Evolutionary conservation across 371 early-diverging fungal genomes (phyloP).

Genomic region (Parasitella parasitica): DNA sequence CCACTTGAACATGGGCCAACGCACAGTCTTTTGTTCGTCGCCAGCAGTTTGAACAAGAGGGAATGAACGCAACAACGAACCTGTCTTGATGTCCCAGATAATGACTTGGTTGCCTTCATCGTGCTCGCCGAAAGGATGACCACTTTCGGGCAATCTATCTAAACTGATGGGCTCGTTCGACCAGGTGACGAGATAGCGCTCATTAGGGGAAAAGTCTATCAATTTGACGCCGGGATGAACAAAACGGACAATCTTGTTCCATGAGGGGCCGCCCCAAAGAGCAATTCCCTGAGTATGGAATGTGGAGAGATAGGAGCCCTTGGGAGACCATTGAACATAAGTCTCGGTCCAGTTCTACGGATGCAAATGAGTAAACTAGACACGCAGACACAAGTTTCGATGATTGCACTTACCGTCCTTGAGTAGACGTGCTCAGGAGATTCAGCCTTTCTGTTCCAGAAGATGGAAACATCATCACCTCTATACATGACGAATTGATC

Average conservation of each 20-base stretch:
- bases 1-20: conserved; percentile 98
- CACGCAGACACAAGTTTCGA: neutral
- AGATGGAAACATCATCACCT: conserved; percentile 80
- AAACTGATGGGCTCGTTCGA: conserved; percentile 82
- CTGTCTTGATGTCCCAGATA: conserved; percentile 92
- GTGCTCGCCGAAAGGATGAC: conserved; percentile 71
- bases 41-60: conserved; percentile 52
- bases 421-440: conserved; percentile 76
- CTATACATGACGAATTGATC: conserved; percentile 92
- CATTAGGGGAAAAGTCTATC: conserved; percentile 93
- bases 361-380: neutral
- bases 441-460: conserved; percentile 90
- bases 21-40: conserved; percentile 62
- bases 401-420: conserved; percentile 52
- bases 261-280: conserved; percentile 96
- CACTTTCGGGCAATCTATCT: conserved; percentile 49
- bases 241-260: conserved; percentile 89
- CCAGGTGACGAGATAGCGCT: conserved; percentile 92
- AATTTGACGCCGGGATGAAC: conserved; percentile 89
- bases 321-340: conserved; percentile 93
- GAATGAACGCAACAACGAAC: conserved; percentile 87
- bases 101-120: conserved; percentile 79
- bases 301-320: conserved; percentile 91
- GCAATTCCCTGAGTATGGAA: conserved; percentile 94
- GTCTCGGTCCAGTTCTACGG: conserved; percentile 90